phyloP scores from a whole-genome alignment of 2,329 filamentous ascomycete species.

The Ophiostoma quercus region DNA sequence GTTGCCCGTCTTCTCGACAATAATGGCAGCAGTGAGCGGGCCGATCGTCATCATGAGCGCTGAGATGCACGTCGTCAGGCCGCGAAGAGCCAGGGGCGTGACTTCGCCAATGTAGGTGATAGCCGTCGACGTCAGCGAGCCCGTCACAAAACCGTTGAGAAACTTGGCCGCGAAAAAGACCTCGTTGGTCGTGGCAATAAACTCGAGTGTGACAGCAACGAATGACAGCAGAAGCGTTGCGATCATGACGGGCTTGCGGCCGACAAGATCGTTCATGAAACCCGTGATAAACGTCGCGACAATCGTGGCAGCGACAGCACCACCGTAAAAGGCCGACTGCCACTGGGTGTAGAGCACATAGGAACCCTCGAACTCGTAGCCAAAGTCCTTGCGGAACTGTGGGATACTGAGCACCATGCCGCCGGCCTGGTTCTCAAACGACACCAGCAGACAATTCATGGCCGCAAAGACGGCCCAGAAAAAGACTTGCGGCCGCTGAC shows the following conservation, averaged over 20 bases:
- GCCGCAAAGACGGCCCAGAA: slow-evolving; percentile 5
- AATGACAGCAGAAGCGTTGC: slow-evolving; percentile 32
- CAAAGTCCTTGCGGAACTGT: slow-evolving; percentile 41
- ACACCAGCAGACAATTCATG: slow-evolving; percentile 5
- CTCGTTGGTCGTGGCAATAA: slow-evolving; percentile 34
- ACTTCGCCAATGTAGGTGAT: slow-evolving; percentile 28
- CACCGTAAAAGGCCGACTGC: slow-evolving; percentile 34
- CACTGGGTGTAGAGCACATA: slow-evolving; percentile 38
- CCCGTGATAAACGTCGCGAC: slow-evolving; percentile 28
- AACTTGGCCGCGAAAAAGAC: slow-evolving; percentile 39
- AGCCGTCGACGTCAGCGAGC: slow-evolving; percentile 24
- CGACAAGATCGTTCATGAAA: slow-evolving; percentile 35
- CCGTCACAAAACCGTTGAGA: slow-evolving; percentile 35
- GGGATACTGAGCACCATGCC: slow-evolving; percentile 39
- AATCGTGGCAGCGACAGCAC: slow-evolving; percentile 27
- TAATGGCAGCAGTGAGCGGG: slow-evolving; percentile 28
- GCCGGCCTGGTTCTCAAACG: slow-evolving; percentile 30
- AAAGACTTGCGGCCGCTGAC: slow-evolving; percentile 9
- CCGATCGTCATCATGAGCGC: slow-evolving; percentile 28
- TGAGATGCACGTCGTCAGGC: slow-evolving; percentile 27
- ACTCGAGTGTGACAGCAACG: slow-evolving; percentile 36
- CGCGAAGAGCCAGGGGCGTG: slow-evolving; percentile 29
- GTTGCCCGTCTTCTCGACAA: slow-evolving; percentile 26
- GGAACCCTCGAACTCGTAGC: slow-evolving; percentile 33
- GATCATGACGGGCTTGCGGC: slow-evolving; percentile 32